phyloP scores from a whole-genome alignment of 2,329 filamentous ascomycete species.

The Arthrinium phaeospermum region DNA sequence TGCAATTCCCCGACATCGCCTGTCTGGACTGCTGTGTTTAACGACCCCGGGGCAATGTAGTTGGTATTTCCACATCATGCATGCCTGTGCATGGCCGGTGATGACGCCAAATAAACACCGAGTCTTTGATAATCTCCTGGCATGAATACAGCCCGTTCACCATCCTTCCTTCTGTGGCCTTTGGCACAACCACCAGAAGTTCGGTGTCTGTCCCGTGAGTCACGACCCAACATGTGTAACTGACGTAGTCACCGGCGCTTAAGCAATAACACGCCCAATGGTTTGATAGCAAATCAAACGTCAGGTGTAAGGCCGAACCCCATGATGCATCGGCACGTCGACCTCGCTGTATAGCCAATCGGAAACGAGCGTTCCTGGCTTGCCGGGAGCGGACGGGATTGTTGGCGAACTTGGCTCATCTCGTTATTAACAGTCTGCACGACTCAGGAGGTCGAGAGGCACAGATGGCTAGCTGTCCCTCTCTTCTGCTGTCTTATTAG shows the following conservation, averaged over 20 bases:
- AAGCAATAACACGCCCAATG: neutral
- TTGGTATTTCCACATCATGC: constrained; percentile 13
- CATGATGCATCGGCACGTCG: neutral
- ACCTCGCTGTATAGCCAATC: neutral
- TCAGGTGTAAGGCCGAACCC: neutral
- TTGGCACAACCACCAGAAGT: neutral
- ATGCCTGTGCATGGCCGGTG: neutral
- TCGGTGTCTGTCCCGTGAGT: neutral
- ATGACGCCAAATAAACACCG: neutral
- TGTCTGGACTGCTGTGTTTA: neutral
- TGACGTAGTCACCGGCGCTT: neutral
- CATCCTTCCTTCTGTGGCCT: neutral
- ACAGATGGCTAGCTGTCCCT: neutral
- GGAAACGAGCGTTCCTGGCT: neutral
- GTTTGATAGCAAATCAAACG: neutral
- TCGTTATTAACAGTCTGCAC: neutral
- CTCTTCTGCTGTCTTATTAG: neutral
- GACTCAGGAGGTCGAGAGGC: neutral
- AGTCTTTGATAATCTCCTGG: neutral
- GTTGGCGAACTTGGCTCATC: neutral
- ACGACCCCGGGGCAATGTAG: neutral
- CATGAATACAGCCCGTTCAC: neutral
- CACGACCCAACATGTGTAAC: neutral
- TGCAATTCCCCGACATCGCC: neutral
- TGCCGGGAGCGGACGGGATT: neutral